phyloP scores from a whole-genome alignment of 495 filamentous ascomycete species.

The Penicillium chermesinum region DNA sequence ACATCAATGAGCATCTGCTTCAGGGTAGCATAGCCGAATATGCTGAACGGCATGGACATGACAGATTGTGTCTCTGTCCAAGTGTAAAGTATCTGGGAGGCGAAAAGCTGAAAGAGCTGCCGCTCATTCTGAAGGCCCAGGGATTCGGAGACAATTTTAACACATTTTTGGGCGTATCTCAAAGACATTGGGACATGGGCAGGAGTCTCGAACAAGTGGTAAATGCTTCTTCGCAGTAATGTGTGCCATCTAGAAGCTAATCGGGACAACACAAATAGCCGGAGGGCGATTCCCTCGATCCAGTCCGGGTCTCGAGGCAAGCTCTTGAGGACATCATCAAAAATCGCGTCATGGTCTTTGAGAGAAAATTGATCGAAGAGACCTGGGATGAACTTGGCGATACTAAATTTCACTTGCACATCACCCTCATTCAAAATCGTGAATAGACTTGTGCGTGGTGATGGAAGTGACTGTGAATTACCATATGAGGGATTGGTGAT shows the following conservation, averaged over 20 bases:
- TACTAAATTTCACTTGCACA: slow-evolving; percentile 68
- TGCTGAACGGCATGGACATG: slow-evolving; percentile 65
- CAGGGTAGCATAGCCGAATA: slow-evolving; percentile 72
- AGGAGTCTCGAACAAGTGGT: slow-evolving; percentile 87
- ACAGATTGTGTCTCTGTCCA: slow-evolving; percentile 70
- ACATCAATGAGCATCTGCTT: slow-evolving; percentile 64
- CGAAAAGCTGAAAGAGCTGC: slow-evolving; percentile 79
- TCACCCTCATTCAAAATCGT: slow-evolving; percentile 60
- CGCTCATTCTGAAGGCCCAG: slow-evolving; percentile 59
- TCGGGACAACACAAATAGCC: slow-evolving; percentile 66
- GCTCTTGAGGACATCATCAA: slow-evolving; percentile 67
- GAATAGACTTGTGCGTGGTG: slow-evolving; percentile 71
- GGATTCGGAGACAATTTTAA: slow-evolving; percentile 57
- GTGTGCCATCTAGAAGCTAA: slow-evolving; percentile 79
- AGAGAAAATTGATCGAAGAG: slow-evolving; percentile 77
- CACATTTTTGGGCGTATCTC: slow-evolving; percentile 64
- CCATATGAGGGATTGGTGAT: slow-evolving; percentile 60
- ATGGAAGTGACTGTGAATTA: slow-evolving; percentile 49
- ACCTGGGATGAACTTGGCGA: slow-evolving; percentile 61
- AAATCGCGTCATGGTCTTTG: slow-evolving; percentile 73
- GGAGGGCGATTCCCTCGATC: slow-evolving; percentile 78
- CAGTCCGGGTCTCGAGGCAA: slow-evolving; percentile 67
- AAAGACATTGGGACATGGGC: slow-evolving; percentile 58
- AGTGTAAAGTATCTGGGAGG: slow-evolving; percentile 87
- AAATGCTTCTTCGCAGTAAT: slow-evolving; percentile 74